A percentile compares a stretch with the other conserved stretches of the same genome.
phyloP scores from a whole-genome alignment of 2,329 filamentous ascomycete species.

The Aspergillus uvarum region DNA sequence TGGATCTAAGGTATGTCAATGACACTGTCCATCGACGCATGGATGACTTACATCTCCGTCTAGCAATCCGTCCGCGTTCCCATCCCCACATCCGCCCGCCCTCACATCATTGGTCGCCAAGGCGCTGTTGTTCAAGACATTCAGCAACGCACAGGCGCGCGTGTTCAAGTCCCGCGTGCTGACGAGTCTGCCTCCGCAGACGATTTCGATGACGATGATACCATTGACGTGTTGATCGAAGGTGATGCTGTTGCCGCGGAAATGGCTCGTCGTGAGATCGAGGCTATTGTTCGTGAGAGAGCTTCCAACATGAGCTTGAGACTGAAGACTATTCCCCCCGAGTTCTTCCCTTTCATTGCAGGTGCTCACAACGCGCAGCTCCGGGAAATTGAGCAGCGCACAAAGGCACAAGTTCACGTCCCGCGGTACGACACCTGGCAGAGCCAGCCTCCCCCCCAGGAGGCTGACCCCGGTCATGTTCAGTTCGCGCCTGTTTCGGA shows the following conservation, averaged over 20 bases:
- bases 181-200: slow-evolving; percentile 65
- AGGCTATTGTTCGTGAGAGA: slow-evolving; percentile 83
- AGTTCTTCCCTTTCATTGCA: slow-evolving; percentile 94
- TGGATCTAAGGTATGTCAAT: slow-evolving; percentile 69
- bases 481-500: slow-evolving; percentile 70
- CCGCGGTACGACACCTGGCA: slow-evolving; percentile 77
- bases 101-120: slow-evolving; percentile 89
- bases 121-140: slow-evolving; percentile 88
- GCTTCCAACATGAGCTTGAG: slow-evolving; percentile 78
- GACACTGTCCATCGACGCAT: not conserved
- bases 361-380: slow-evolving; percentile 70
- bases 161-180: slow-evolving; percentile 82
- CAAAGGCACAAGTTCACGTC: slow-evolving; percentile 77
- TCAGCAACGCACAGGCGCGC: slow-evolving; percentile 83
- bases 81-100: slow-evolving; percentile 77
- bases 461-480: slow-evolving; percentile 63
- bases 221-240: slow-evolving; percentile 83
- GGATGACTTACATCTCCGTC: slow-evolving; percentile 8
- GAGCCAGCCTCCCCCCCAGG: slow-evolving; percentile 64
- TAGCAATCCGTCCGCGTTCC: slow-evolving; percentile 70
- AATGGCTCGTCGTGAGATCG: slow-evolving; percentile 78
- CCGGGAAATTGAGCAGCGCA: slow-evolving; percentile 67
- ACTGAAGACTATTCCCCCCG: slow-evolving; percentile 78
- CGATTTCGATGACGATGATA: slow-evolving; percentile 74
- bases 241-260: slow-evolving; percentile 87